phyloP scores from a whole-genome alignment of 345 rosid species.

The Rhodamnia argentea region DNA sequence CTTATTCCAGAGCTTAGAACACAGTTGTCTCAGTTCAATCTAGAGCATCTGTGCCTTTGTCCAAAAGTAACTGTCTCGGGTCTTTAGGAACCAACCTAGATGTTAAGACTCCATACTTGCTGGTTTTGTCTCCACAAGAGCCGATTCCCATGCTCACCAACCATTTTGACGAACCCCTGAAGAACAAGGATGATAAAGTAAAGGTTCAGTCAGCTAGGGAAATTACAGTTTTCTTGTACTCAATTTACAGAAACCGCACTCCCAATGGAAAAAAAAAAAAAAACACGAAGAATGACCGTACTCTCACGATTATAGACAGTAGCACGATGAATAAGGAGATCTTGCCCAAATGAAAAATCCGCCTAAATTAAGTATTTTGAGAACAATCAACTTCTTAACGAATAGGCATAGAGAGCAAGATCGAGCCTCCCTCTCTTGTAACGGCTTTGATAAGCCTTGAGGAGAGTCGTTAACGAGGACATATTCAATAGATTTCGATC shows the following conservation, averaged over 20 bases:
- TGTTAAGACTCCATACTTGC: neutral
- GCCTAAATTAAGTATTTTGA: no score
- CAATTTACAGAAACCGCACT: neutral
- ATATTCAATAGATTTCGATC: neutral
- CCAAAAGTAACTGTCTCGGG: neutral
- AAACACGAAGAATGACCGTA: neutral
- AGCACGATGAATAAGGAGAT: neutral
- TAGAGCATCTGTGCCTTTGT: neutral
- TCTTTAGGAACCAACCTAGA: neutral
- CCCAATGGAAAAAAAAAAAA: neutral
- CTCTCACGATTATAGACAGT: neutral
- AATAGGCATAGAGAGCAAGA: no score
- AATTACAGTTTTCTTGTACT: neutral
- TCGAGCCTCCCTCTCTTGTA: neutral
- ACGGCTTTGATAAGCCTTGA: neutral
- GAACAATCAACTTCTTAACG: no score
- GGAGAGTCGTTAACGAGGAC: neutral
- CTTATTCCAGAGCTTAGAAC: neutral
- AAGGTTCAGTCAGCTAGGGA: neutral
- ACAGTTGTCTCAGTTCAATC: neutral
- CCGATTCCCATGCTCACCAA: neutral
- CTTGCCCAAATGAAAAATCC: neutral
- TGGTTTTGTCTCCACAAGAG: neutral
- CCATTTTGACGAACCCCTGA: neutral
- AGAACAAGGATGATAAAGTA: neutral